These are phyloP conservation scores for Spencermartinsiella europaea DNA, from an alignment of 805 yeast genomes.

Conservation along the genomic window DNA sequence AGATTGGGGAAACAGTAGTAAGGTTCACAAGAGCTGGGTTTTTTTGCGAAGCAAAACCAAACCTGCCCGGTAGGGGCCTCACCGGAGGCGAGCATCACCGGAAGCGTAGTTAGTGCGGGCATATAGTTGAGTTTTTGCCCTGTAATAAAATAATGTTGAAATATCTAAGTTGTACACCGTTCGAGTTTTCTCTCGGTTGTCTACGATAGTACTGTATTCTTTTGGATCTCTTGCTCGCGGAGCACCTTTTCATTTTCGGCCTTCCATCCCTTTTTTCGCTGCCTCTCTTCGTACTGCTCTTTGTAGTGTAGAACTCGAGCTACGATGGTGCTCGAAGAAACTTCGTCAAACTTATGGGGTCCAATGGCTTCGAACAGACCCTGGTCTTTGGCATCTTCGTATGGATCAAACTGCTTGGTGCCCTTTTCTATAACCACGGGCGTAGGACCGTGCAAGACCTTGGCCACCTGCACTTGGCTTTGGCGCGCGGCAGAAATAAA, in stretches of 20 bases:
- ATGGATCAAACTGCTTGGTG: constrained; percentile 34
- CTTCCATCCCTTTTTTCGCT: constrained; percentile 80
- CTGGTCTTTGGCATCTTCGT: constrained; percentile 30
- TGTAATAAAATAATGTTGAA: too few species aligned
- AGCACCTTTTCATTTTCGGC: constrained; percentile 44
- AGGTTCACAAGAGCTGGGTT: too few species aligned
- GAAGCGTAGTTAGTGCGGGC: too few species aligned
- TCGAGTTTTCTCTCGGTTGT: neutral
- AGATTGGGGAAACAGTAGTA: too few species aligned
- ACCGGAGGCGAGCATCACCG: too few species aligned
- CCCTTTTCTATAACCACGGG: constrained; percentile 33
- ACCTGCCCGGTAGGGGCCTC: too few species aligned
- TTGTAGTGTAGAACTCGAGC: constrained; percentile 65
- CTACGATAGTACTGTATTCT: neutral
- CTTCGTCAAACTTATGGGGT: constrained; percentile 54
- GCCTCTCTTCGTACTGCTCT: constrained; percentile 77
- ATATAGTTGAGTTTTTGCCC: too few species aligned
- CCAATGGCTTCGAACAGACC: constrained; percentile 42
- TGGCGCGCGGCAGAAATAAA: constrained; percentile 33
- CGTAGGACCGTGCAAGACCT: constrained; percentile 59
- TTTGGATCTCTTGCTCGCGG: constrained; percentile 13
- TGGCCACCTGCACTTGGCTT: constrained; percentile 31
- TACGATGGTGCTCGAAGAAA: constrained; percentile 68
- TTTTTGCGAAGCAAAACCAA: too few species aligned
- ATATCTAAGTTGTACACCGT: too few species aligned